These are phyloP conservation scores for Penicillium riverlandense DNA, from an alignment of 495 filamentous ascomycete genomes.

Conservation along the genomic window DNA sequence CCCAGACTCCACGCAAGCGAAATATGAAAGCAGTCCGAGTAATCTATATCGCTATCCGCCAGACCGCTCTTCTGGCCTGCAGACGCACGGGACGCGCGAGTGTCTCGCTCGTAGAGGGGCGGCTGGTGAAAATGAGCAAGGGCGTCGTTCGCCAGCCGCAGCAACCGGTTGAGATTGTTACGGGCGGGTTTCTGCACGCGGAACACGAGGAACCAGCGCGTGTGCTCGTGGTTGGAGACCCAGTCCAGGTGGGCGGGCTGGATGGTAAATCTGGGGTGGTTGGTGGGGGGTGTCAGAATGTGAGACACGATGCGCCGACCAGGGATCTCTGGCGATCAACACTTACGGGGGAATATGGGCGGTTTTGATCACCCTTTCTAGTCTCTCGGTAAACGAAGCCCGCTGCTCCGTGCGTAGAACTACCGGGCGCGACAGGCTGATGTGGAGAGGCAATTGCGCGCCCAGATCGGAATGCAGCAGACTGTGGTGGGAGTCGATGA, in stretches of 20 bases:
- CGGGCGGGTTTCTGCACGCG: constrained; percentile 40
- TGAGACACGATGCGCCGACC: too few species aligned
- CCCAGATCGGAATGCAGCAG: constrained; percentile 71
- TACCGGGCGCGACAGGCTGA: constrained; percentile 77
- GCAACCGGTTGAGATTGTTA: constrained; percentile 54
- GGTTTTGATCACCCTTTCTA: constrained; percentile 24
- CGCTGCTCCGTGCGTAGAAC: constrained; percentile 58
- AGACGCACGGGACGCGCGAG: constrained; percentile 1
- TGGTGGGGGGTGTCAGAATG: not conserved
- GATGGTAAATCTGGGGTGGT: constrained; percentile 42
- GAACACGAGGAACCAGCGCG: constrained; percentile 82
- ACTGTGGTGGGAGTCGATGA: constrained; percentile 45
- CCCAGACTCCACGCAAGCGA: constrained; percentile 70
- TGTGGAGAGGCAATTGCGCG: constrained; percentile 74
- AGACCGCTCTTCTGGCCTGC: not conserved
- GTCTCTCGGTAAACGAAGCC: constrained; percentile 47
- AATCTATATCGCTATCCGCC: constrained; percentile 15
- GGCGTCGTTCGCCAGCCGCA: constrained; percentile 57
- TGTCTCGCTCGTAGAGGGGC: constrained; percentile 50
- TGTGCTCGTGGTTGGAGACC: constrained; percentile 67
- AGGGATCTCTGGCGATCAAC: not conserved
- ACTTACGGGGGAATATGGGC: constrained; percentile 42
- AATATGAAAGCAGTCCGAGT: constrained; percentile 62
- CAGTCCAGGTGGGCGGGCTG: constrained; percentile 46
- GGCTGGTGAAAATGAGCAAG: constrained; percentile 58